These are phyloP conservation scores for Monosporascus sp. DNA, from an alignment of 2,329 filamentous ascomycete genomes.

Conservation along the genomic window DNA sequence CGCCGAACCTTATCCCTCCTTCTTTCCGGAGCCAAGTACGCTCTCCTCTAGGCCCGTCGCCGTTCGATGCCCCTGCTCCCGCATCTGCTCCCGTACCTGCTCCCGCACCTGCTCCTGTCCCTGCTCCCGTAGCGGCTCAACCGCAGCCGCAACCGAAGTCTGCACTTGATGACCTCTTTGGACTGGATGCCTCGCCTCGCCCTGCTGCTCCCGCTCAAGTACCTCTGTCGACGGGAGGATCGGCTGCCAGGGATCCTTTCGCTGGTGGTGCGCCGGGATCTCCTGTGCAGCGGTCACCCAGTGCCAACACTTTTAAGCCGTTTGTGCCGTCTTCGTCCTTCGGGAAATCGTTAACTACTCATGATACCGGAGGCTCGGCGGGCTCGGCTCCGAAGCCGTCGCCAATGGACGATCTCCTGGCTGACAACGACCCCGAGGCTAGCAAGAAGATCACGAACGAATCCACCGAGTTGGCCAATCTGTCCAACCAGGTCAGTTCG, in stretches of 20 bases:
- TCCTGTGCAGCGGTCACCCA: conserved; percentile 43
- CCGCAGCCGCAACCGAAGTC: conserved; percentile 57
- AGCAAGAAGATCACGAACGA: conserved; percentile 85
- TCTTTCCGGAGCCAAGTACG: conserved; percentile 66
- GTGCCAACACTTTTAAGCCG: conserved; percentile 67
- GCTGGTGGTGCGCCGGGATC: conserved; percentile 51
- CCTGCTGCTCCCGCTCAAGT: conserved; percentile 54
- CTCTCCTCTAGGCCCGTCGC: conserved; percentile 42
- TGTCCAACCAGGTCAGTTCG: conserved; percentile 91
- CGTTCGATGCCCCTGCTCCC: conserved; percentile 42
- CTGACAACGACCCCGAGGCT: conserved; percentile 81
- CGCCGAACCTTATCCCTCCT: conserved; percentile 78
- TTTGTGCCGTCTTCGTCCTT: conserved; percentile 92
- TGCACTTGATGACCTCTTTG: conserved; percentile 89
- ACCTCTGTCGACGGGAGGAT: conserved; percentile 69
- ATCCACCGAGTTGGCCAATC: conserved; percentile 86
- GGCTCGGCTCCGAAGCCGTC: conserved; percentile 42
- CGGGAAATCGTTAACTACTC: conserved; percentile 73
- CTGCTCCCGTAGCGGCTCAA: conserved; percentile 23
- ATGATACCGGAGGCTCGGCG: conserved; percentile 64
- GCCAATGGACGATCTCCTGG: conserved; percentile 78
- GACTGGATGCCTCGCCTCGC: conserved; percentile 66
- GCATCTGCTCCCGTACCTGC: conserved; percentile 14
- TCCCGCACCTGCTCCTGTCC: conserved; percentile 24
- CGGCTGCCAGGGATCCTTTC: conserved; percentile 61